Evolutionary conservation across 1,284 basidiomycete species (phyloP).

Genomic region (Ceratobasidium sp.): DNA sequence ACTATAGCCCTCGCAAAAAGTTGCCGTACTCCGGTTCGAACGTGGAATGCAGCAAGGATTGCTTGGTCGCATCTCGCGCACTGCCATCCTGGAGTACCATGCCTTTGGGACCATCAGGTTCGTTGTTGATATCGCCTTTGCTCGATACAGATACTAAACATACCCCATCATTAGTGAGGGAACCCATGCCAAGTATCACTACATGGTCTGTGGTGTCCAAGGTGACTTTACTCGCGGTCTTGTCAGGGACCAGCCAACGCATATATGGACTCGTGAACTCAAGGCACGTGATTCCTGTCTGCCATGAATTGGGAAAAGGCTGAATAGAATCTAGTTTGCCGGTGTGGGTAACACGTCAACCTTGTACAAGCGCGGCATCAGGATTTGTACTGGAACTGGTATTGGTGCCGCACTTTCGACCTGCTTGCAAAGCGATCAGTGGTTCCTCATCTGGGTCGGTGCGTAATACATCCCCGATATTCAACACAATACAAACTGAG

Average conservation of each 20-base stretch:
- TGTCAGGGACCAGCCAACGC: slow-evolving; percentile 69
- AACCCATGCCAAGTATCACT: slow-evolving; percentile 71
- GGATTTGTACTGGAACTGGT: slow-evolving; percentile 79
- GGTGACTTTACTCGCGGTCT: slow-evolving; percentile 76
- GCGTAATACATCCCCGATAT: not conserved
- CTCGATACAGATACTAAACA: too few relatives aligned
- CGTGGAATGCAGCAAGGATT: slow-evolving; percentile 73
- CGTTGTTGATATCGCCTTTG: too few relatives aligned
- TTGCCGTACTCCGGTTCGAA: slow-evolving; percentile 69
- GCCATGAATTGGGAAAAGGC: too few relatives aligned
- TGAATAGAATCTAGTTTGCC: slow-evolving; percentile 60
- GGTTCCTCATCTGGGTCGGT: slow-evolving; percentile 77
- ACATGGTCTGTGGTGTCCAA: slow-evolving; percentile 79
- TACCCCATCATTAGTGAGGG: slow-evolving; percentile 69
- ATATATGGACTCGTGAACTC: slow-evolving; percentile 73
- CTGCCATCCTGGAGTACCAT: slow-evolving; percentile 67
- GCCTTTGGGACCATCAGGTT: slow-evolving; percentile 65
- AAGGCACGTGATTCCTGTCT: slow-evolving; percentile 57
- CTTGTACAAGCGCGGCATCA: slow-evolving; percentile 74
- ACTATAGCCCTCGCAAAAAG: slow-evolving; percentile 75
- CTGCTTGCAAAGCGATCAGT: slow-evolving; percentile 47
- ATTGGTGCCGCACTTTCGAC: slow-evolving; percentile 77
- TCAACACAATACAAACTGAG: not conserved
- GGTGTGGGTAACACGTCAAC: slow-evolving; percentile 80
- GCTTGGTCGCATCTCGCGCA: slow-evolving; percentile 68